Evolutionary conservation across 805 yeast species (phyloP), one percentile per base, ranked within the genome.

Genomic region (Yarrowia sp.): DNA sequence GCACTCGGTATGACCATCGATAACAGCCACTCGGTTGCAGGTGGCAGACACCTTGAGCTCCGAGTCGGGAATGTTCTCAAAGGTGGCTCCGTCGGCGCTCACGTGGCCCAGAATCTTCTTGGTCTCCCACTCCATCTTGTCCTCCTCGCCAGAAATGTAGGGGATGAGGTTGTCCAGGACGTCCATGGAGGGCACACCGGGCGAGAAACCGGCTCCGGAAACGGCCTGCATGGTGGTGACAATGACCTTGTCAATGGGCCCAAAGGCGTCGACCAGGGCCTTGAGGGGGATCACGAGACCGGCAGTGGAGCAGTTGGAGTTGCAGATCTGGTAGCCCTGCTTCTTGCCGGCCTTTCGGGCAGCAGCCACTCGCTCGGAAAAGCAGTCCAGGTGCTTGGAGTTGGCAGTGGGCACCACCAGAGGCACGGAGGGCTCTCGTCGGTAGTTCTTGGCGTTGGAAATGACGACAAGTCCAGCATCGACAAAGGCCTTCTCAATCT

Each of bases 91-190:
- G 45, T 80, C 84, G 0, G 75, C 72, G 67, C 82, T 80, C 67
- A 86, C 77, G 42, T 77, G 72, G 72, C 97, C 98, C 75, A 95
- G 84, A 72, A 95, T 95, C 82, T 95, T 95, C 77, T 91, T 90
- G 68, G 98, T 92, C 83, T 95, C 99, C 96, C 97, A 92, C 81
- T 95, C 99, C 74, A 95, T 91, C 82, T 95, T 95, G 74, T 95
- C 99, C 82, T 95, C 99, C 81, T 95, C 99, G 56, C 98, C 98
- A 72, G 92, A 84, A 76, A 95, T 95, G 84, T 82, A 95, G 50
- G 99, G 99, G 69, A 95, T 92, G 73, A 95, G 85, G 81, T 95
- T 95, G 81, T 95, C 99, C 74, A 95, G 84, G 68, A 94, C 87
- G 77, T 95, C 98, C 79, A 95, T 93, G 72, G 97, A 95, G 26